Percentiles rank a stretch among this genome's conserved stretches.
Evolutionary conservation across 1,284 basidiomycete genomes (phyloP).

Genomic region (Boletus holoroseus): DNA sequence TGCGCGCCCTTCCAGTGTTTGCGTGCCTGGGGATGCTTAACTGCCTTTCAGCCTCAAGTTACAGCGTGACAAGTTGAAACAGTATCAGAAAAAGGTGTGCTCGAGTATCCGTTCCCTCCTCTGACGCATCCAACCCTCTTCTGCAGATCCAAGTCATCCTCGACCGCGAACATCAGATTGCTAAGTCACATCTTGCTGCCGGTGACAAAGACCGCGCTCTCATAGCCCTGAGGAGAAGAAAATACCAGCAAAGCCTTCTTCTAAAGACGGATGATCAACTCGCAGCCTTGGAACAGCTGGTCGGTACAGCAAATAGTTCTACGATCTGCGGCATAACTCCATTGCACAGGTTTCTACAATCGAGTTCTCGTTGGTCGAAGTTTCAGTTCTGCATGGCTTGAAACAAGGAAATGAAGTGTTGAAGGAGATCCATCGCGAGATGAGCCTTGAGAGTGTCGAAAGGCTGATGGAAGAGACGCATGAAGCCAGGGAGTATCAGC

Average conservation of each 20-base stretch:
- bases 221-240: constrained; percentile 80
- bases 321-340: not conserved
- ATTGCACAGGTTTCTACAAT: constrained; percentile 79
- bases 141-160: constrained; percentile 80
- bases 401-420: constrained; percentile 92
- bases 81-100: constrained; percentile 89
- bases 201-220: constrained; percentile 87
- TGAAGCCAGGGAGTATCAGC: constrained; percentile 89
- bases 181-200: constrained; percentile 71
- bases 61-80: constrained; percentile 91
- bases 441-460: constrained; percentile 92
- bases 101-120: not conserved
- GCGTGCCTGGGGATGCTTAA: constrained; percentile 22
- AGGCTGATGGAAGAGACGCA: constrained; percentile 86
- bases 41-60: constrained; percentile 67
- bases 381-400: constrained; percentile 87
- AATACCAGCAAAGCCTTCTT: constrained; percentile 89
- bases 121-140: not conserved
- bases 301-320: constrained; percentile 37
- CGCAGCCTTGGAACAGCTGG: constrained; percentile 85
- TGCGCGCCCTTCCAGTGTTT: constrained; percentile 40
- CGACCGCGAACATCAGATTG: constrained; percentile 85
- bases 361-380: constrained; percentile 93
- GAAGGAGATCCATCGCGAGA: constrained; percentile 89
- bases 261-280: constrained; percentile 87